Percentiles rank a stretch among this genome's conserved stretches.
Evolutionary conservation across 176 grass and related monocot genomes (phyloP).

Genomic region (Triticum timopheevii): DNA sequence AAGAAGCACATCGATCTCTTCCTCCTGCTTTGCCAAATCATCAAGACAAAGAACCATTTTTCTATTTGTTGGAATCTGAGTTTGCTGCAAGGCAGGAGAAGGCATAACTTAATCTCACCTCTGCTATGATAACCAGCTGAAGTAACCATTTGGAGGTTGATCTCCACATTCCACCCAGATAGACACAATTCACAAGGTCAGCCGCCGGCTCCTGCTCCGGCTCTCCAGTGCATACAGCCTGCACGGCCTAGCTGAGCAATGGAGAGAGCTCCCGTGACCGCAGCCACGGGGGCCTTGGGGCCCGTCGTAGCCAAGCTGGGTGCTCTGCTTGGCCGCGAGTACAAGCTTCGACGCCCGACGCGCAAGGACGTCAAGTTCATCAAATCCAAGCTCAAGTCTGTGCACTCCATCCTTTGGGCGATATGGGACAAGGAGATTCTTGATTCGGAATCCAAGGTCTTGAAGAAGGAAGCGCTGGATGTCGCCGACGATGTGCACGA

Average conservation of each 20-base stretch:
- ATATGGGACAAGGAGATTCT: background rate
- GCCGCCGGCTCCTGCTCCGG: too few relatives aligned
- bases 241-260: background rate
- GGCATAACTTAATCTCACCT: too few relatives aligned
- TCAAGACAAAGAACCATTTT: too few relatives aligned
- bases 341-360: background rate
- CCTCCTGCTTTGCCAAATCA: too few relatives aligned
- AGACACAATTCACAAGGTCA: too few relatives aligned
- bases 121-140: too few relatives aligned
- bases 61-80: too few relatives aligned
- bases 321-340: background rate
- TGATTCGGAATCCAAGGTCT: background rate
- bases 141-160: too few relatives aligned
- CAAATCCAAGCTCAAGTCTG: background rate
- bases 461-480: background rate
- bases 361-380: background rate
- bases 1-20: too few relatives aligned
- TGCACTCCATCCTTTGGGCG: background rate
- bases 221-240: too few relatives aligned
- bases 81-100: too few relatives aligned
- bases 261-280: background rate
- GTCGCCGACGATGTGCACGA: background rate
- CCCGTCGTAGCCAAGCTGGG: background rate
- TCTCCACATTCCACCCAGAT: too few relatives aligned
- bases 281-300: background rate